These are phyloP conservation scores for Claviceps sp. DNA, from an alignment of 2,329 filamentous ascomycete species.

Conservation along the genomic window DNA sequence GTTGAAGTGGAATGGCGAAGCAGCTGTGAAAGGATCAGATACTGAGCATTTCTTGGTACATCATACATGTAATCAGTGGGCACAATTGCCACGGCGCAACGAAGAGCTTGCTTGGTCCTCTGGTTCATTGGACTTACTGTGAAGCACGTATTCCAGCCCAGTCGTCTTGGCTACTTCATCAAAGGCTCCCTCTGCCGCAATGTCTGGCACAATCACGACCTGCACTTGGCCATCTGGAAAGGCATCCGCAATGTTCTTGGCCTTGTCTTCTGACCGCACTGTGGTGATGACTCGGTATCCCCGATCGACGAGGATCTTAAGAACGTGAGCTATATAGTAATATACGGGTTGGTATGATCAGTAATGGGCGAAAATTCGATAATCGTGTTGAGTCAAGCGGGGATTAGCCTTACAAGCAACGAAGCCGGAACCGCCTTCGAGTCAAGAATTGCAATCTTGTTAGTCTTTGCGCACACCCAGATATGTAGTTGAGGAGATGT, in stretches of 20 bases:
- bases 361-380: neutral
- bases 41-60: neutral
- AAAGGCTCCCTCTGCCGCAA: slow-evolving; percentile 62
- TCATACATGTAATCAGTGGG: too few species aligned
- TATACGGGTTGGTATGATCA: neutral
- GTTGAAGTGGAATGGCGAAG: slow-evolving; percentile 45
- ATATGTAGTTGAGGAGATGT: neutral
- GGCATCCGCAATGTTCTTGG: slow-evolving; percentile 34
- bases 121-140: too few species aligned
- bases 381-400: neutral
- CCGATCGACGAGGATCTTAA: slow-evolving; percentile 37
- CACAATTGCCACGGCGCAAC: too few species aligned
- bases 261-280: slow-evolving; percentile 41
- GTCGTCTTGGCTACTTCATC: slow-evolving; percentile 43
- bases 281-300: slow-evolving; percentile 42
- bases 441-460: neutral
- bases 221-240: slow-evolving; percentile 32
- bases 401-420: neutral
- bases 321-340: slow-evolving; percentile 42
- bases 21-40: slow-evolving; percentile 17
- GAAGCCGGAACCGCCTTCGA: neutral
- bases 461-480: neutral
- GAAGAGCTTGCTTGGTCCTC: neutral
- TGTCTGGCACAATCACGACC: slow-evolving; percentile 58
- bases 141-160: slow-evolving; percentile 41